Base-by-base conservation (phyloP, 148 eudicot genomes). In the Gaultheria prostrata region DNA sequence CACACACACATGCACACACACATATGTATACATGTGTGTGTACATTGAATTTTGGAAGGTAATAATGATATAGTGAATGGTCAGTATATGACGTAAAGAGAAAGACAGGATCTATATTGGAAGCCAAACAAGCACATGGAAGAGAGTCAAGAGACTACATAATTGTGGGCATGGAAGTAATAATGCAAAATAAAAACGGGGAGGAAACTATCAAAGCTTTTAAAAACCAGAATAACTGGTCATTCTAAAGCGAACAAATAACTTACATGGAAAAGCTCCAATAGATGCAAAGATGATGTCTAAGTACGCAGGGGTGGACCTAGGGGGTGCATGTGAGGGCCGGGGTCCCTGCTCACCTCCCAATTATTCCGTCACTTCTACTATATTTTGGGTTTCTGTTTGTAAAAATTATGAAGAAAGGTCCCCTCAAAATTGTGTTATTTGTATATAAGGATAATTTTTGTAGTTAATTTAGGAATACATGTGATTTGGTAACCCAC, bases 41-140 rank as follows among this genome's bases (percentile, higher is more conserved):
- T 43, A 12, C 10, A 50, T 17, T 35, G 4, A 18, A 56, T 18
- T 54, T 17, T 79, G 11, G 35, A 79, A 35, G 45, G 70, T 14
- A 1, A 30, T 53, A 79, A 35, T 49, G 12, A 71, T 20, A 74
- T n/a, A 24, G 49, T 71, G 77, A 49, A 24, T 35, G 11, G 50
- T n/a, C 11, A 43, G n/a, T 1, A 9, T 53, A 69, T 50, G 48
- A 82, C 63, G 1, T 17, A n/a, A 33, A 67, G 48, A 57, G 11
- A 70, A 39, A 81, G 61, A 50, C 30, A 80, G 24, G 61, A 48
- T 28, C 75, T 46, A 17, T 28, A 43, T n/a, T 49, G 28, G 45
- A 48, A 69, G 74, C 33, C 57, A 45, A 61, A 57, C 74, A 81
- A 49, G 46, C 76, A 49, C 61, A 67, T 20, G 45, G 17, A 69